Conservation (phyloP, 2,329 filamentous ascomycete species). For the Beauveria scarabaeidicola region DNA sequence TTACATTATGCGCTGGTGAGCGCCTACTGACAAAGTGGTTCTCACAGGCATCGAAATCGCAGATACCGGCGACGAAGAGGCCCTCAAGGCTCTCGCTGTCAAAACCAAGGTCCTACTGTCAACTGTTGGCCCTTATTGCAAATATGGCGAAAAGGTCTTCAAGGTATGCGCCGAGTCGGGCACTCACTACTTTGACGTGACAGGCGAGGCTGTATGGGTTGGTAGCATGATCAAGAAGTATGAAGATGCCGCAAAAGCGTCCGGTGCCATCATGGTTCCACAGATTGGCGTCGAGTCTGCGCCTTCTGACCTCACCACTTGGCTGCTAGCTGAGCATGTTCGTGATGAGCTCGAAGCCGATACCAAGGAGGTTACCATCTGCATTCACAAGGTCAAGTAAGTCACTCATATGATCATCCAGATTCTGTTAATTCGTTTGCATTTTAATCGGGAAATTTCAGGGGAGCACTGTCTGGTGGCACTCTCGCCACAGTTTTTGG, state of each 20-base stretch:
- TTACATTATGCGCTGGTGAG: not conserved
- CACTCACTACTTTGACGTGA: conserved; percentile 57
- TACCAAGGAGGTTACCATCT: conserved; percentile 46
- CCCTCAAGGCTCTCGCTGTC: conserved; percentile 40
- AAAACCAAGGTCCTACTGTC: conserved; percentile 50
- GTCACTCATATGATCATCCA: conserved; percentile 10
- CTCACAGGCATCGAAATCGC: conserved; percentile 43
- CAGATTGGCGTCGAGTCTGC: conserved; percentile 56
- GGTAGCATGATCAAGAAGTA: conserved; percentile 53
- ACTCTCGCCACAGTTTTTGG: conserved; percentile 60
- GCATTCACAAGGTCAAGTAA: conserved; percentile 34
- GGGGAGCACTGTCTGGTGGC: conserved; percentile 50
- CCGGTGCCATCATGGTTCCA: conserved; percentile 51
- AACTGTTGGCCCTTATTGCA: conserved; percentile 50
- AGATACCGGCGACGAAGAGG: conserved; percentile 34
- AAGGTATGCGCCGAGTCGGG: conserved; percentile 53
- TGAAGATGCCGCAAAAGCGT: conserved; percentile 40
- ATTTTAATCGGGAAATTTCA: conserved; percentile 20
- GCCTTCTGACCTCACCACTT: conserved; percentile 51
- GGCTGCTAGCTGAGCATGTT: conserved; percentile 41
- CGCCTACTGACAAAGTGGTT: not conserved
- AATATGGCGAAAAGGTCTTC: conserved; percentile 50
- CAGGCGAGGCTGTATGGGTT: conserved; percentile 52
- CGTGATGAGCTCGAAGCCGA: conserved; percentile 40
- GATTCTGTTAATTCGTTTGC: not conserved